A percentile compares a stretch with the other conserved stretches of the same genome.
phyloP scores from a whole-genome alignment of 768 basidiomycete genomes.

The Lyophyllum decastes region DNA sequence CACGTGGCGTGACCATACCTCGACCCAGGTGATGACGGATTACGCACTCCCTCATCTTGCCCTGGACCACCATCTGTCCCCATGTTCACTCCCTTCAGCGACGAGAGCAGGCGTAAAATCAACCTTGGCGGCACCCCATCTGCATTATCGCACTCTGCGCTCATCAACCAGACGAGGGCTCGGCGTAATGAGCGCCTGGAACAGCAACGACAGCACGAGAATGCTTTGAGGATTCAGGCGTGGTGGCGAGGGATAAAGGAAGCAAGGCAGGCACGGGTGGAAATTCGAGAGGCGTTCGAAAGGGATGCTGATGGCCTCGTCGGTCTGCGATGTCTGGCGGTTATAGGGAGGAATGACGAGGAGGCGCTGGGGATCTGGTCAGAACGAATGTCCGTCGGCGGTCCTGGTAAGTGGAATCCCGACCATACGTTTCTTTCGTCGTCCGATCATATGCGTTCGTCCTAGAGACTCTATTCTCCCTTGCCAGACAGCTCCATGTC shows the following conservation, averaged over 20 bases:
- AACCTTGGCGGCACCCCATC: constrained; percentile 72
- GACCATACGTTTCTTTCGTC: not conserved
- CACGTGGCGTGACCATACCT: not conserved
- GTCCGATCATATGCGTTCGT: not conserved
- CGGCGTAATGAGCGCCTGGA: constrained; percentile 60
- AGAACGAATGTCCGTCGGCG: constrained; percentile 28
- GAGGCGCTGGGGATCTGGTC: constrained; percentile 50
- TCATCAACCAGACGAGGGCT: constrained; percentile 65
- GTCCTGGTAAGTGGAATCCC: constrained; percentile 28
- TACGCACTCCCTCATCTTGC: not conserved
- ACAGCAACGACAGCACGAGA: constrained; percentile 55
- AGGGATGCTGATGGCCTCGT: constrained; percentile 52
- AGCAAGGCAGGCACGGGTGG: constrained; percentile 37
- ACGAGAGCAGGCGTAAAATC: constrained; percentile 9
- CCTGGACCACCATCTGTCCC: not conserved
- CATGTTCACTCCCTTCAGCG: constrained; percentile 10
- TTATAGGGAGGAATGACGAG: constrained; percentile 54
- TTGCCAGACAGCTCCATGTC: constrained; percentile 34
- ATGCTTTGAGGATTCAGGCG: constrained; percentile 62
- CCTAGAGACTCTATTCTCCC: constrained; percentile 41
- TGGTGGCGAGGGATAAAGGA: constrained; percentile 65
- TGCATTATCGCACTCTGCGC: constrained; percentile 50
- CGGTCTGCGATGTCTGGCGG: constrained; percentile 65
- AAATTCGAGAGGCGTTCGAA: constrained; percentile 53
- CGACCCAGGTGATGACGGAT: not conserved